These are phyloP conservation scores for Fusarium duplospermum DNA, from an alignment of 2,329 filamentous ascomycete genomes.

Conservation along the genomic window DNA sequence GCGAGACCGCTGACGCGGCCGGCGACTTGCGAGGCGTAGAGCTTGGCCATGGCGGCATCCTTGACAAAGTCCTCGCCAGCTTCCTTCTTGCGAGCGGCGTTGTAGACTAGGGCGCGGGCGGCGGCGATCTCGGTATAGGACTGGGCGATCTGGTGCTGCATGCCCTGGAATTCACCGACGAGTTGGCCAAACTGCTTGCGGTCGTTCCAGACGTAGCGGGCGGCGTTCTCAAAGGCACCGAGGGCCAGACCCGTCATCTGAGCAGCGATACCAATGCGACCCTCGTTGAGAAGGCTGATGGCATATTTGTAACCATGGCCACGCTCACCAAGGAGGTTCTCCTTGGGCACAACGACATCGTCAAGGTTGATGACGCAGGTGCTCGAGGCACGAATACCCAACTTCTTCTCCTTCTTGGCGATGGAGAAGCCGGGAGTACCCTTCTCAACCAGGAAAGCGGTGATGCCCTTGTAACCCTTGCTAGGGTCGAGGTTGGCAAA, in stretches of 20 bases:
- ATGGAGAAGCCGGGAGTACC: constrained; percentile 89
- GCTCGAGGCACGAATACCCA: constrained; percentile 94
- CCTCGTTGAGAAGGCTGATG: constrained; percentile 93
- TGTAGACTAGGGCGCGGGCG: constrained; percentile 92
- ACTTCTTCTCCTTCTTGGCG: constrained; percentile 99
- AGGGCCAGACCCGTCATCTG: constrained; percentile 98
- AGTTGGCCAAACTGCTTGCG: constrained; percentile 95
- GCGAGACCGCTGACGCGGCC: constrained; percentile 86
- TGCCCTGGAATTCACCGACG: constrained; percentile 97
- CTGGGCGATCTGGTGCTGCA: constrained; percentile 99
- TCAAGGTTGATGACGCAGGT: constrained; percentile 98
- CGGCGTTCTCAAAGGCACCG: constrained; percentile 95
- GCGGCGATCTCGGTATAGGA: constrained; percentile 94
- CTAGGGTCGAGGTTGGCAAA: constrained; percentile 94
- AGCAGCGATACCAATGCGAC: constrained; percentile 95
- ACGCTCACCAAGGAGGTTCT: constrained; percentile 87
- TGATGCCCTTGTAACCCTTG: constrained; percentile 97
- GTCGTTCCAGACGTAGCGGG: constrained; percentile 95
- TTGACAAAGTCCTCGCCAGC: constrained; percentile 93
- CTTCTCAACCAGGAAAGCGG: constrained; percentile 95
- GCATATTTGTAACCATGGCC: constrained; percentile 98
- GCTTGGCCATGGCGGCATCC: constrained; percentile 98
- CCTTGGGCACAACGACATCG: constrained; percentile 89
- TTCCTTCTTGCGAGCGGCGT: constrained; percentile 97
- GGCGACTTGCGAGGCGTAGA: constrained; percentile 93